A percentile compares a stretch with the other conserved stretches of the same genome.
Evolutionary conservation across 2,329 filamentous ascomycete genomes (phyloP).

Genomic region (Aspergillus udagawae): DNA sequence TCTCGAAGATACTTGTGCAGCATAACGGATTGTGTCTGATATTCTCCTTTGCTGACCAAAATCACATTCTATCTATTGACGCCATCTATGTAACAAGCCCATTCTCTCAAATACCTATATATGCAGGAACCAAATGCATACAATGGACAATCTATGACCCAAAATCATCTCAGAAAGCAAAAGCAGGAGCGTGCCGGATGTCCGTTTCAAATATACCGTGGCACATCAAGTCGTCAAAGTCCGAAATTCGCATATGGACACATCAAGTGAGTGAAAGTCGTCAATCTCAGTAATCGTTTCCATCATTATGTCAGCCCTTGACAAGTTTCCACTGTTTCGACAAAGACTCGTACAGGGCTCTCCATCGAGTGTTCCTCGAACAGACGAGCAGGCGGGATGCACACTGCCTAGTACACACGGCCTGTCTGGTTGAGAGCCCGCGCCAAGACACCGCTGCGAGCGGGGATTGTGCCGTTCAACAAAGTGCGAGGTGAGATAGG

Average conservation of each 20-base stretch:
- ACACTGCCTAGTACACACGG: not conserved
- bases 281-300: not conserved
- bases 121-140: not conserved
- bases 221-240: not conserved
- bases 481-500: constrained; percentile 5
- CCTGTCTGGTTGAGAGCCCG: not conserved
- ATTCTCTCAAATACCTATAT: not conserved
- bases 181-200: not conserved
- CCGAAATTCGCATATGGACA: not conserved
- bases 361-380: not conserved
- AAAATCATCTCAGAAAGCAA: not conserved
- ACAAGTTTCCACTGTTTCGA: not conserved
- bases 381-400: not conserved
- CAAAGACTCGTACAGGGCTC: not conserved
- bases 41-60: not conserved
- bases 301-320: not conserved
- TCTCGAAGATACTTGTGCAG: not conserved
- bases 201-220: not conserved
- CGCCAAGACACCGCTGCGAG: not conserved
- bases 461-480: constrained; percentile 5
- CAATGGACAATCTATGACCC: not conserved
- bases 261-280: not conserved
- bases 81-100: not conserved
- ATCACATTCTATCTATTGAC: not conserved
- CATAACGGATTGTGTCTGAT: not conserved